Percentiles rank a stretch among this genome's conserved stretches.
Evolutionary conservation across 129 eudicot genomes (phyloP).

Genomic region (carrot (Daucus carota)): DNA sequence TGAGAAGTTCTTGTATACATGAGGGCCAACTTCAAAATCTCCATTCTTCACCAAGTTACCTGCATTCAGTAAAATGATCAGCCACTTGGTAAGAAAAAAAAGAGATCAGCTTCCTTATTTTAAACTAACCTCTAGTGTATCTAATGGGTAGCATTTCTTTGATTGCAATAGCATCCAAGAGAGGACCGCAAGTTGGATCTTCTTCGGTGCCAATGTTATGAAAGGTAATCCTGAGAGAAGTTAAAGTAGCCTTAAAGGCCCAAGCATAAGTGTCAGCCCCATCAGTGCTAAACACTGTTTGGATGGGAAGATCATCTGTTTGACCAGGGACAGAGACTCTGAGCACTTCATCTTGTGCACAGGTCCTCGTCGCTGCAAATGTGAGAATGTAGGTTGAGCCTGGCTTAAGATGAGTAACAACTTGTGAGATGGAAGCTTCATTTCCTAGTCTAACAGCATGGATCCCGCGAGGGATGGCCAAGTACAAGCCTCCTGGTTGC

Average conservation of each 20-base stretch:
- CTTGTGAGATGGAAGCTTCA: constrained; percentile 3
- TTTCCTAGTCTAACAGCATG: constrained; percentile 1
- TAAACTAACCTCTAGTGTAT: constrained; percentile 27
- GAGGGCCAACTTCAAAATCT: constrained; percentile 60
- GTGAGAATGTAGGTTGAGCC: constrained; percentile 31
- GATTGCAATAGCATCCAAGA: constrained; percentile 55
- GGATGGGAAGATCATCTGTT: constrained; percentile 39
- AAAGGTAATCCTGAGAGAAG: constrained; percentile 25
- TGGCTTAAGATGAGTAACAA: constrained; percentile 1
- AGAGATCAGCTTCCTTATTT: too few species aligned
- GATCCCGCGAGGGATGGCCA: not conserved
- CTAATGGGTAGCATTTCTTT: constrained; percentile 34
- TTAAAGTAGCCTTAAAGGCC: constrained; percentile 42
- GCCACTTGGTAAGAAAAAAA: too few species aligned
- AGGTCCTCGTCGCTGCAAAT: constrained; percentile 45
- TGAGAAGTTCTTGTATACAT: constrained; percentile 45
- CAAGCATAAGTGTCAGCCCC: constrained; percentile 65
- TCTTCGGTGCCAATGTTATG: constrained; percentile 54
- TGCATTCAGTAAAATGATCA: not conserved
- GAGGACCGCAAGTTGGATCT: constrained; percentile 59
- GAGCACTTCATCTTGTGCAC: constrained; percentile 52
- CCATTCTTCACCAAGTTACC: constrained; percentile 68
- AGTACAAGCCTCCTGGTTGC: constrained; percentile 3
- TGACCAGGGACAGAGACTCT: constrained; percentile 29
- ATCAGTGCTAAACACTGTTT: constrained; percentile 49